Conservation (phyloP, 495 filamentous ascomycete species). For the Penicillium goetzii region DNA sequence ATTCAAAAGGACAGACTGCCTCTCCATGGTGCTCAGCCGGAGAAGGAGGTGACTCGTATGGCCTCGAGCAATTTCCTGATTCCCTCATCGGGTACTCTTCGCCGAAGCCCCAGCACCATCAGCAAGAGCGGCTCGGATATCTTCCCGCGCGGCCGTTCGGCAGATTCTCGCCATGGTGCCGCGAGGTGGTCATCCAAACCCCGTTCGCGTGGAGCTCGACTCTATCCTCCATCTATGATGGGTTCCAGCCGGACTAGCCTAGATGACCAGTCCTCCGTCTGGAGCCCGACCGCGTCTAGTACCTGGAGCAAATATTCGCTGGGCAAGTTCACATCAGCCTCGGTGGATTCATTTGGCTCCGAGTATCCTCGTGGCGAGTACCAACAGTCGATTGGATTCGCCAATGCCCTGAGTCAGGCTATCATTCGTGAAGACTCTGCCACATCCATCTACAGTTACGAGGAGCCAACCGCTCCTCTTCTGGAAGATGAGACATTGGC, state of each 20-base stretch:
- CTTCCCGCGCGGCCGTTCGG: slow-evolving; percentile 69
- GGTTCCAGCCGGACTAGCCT: slow-evolving; percentile 93
- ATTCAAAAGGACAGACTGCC: slow-evolving; percentile 86
- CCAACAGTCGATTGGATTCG: slow-evolving; percentile 96
- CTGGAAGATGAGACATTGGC: slow-evolving; percentile 92
- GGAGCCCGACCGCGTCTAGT: slow-evolving; percentile 85
- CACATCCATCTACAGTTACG: slow-evolving; percentile 52
- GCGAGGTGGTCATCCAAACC: slow-evolving; percentile 83
- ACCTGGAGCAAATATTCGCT: slow-evolving; percentile 95
- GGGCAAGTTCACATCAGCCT: slow-evolving; percentile 86
- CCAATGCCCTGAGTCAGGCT: slow-evolving; percentile 93
- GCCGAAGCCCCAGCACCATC: slow-evolving; percentile 84
- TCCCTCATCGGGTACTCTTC: slow-evolving; percentile 60
- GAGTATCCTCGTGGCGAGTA: slow-evolving; percentile 81
- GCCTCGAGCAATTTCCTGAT: slow-evolving; percentile 53
- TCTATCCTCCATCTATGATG: slow-evolving; percentile 77
- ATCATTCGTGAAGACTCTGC: slow-evolving; percentile 91
- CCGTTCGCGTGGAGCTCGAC: slow-evolving; percentile 71
- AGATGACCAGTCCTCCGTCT: slow-evolving; percentile 87
- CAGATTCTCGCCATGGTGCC: slow-evolving; percentile 66
- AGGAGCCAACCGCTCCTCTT: slow-evolving; percentile 63
- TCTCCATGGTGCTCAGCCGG: slow-evolving; percentile 67
- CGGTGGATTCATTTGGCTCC: slow-evolving; percentile 83
- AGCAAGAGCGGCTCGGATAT: slow-evolving; percentile 86
- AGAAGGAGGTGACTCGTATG: slow-evolving; percentile 43